Evolutionary conservation across 2,329 filamentous ascomycete species (phyloP).

Genomic region (Decorospora gaudefroyi): DNA sequence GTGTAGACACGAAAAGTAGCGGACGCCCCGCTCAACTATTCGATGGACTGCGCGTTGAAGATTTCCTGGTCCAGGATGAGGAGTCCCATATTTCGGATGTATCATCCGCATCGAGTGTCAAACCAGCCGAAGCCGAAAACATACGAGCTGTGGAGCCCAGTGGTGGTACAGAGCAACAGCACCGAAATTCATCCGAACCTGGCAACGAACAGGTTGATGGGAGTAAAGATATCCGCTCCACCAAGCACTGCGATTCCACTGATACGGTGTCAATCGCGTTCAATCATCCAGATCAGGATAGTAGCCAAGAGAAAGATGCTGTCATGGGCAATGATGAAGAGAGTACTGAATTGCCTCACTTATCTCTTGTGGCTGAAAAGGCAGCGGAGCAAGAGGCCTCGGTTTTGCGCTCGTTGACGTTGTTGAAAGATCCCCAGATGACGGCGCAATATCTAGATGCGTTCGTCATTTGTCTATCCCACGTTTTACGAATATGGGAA

Average conservation of each 20-base stretch:
- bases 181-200: too few relatives aligned
- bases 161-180: too few relatives aligned
- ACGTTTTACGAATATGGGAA: background rate
- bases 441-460: background rate
- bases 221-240: too few relatives aligned
- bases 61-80: conserved; percentile 1
- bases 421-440: background rate
- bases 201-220: too few relatives aligned
- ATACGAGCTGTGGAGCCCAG: too few relatives aligned
- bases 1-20: background rate
- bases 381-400: background rate
- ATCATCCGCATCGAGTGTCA: background rate
- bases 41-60: conserved; percentile 3
- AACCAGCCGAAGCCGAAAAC: background rate
- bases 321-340: too few relatives aligned
- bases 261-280: too few relatives aligned
- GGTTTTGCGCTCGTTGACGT: background rate
- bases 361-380: background rate
- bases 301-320: too few relatives aligned
- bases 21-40: background rate
- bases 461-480: background rate
- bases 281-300: too few relatives aligned
- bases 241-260: too few relatives aligned
- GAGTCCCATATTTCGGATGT: background rate
- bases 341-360: too few relatives aligned